Evolutionary conservation across 2,329 filamentous ascomycete genomes (phyloP), one percentile per base, ranked within the genome.

Genomic region (Coniochaeta pulveracea): DNA sequence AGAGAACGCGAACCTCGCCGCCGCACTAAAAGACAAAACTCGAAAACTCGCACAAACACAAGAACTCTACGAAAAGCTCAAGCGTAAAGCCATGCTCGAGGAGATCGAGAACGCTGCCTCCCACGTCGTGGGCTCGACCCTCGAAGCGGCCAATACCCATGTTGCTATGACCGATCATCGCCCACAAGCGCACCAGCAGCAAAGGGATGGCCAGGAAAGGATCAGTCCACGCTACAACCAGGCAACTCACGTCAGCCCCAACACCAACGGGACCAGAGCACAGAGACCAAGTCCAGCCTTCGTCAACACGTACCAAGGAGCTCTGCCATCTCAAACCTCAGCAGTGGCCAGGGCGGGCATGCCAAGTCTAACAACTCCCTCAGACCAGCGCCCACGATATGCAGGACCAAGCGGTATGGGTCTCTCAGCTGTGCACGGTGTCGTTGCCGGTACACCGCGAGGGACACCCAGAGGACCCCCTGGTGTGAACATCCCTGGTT

Each of bases 1-100:
- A 31, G 86, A 83, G 53, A 83, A 86, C 40, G 69, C 83, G 12
- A 80, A 89, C 22, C 59, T 93, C 2, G 60, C 65, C 4, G 66
- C 75, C 15, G 66, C 74, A 4, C 78, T 76, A 45, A 71, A 70
- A 35, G 79, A 86, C 15, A 91, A 89, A 51, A 75, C 61, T 43
- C 76, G 71, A 29, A 80, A 77, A 37, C 66, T 83, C 3, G 56
- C 76, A 5, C 78, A 85, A 39, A 70, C 75, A 3, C 82, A 85
- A 44, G 70, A 76, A 40, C 56, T 76, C 3, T 77, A 77, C 40
- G 69, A 76, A 45, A 76, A 67, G 39, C 53, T 75, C 29, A 77
- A 75, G 46, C 58, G 66, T 28, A 67, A 63, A 37, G 64, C 63
- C 2, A 63, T 76, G 46, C 51, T 72, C 26, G 62, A 61, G 8